phyloP scores from a whole-genome alignment of 2,329 filamentous ascomycete species.

The Arthroderma uncinatum region DNA sequence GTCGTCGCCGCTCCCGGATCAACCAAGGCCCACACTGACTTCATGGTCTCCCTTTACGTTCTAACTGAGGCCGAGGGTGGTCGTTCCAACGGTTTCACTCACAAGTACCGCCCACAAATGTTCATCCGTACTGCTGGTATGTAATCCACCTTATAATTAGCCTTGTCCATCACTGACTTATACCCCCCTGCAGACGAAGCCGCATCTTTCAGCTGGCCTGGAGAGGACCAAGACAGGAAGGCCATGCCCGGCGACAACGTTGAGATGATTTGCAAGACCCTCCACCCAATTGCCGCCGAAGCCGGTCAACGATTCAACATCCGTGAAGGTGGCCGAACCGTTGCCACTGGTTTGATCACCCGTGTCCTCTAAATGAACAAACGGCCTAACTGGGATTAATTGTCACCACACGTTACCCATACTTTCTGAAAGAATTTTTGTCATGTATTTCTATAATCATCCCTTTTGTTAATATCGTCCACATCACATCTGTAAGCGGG shows the following conservation, averaged over 20 bases:
- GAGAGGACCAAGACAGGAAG: conserved; percentile 66
- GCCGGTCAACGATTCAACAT: conserved; percentile 94
- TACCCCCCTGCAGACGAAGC: conserved; percentile 44
- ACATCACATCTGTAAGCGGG: conserved; percentile 7
- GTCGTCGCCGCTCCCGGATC: conserved; percentile 73
- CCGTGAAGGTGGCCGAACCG: conserved; percentile 86
- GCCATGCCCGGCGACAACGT: conserved; percentile 98
- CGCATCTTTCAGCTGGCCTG: conserved; percentile 73
- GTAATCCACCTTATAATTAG: conserved; percentile 26
- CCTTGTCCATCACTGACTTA: not conserved
- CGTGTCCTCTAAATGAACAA: conserved; percentile 46
- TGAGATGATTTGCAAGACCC: conserved; percentile 85
- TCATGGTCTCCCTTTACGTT: conserved; percentile 93
- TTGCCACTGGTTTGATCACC: conserved; percentile 73
- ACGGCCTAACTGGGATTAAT: conserved; percentile 11
- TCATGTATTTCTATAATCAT: conserved; percentile 6
- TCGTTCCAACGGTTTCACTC: conserved; percentile 85
- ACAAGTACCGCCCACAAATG: conserved; percentile 95
- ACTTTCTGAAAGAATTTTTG: not conserved
- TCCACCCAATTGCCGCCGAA: conserved; percentile 79
- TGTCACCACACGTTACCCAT: not conserved
- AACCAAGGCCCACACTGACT: conserved; percentile 79
- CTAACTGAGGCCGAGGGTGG: conserved; percentile 96
- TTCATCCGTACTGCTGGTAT: conserved; percentile 88
- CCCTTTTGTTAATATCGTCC: conserved; percentile 2